A percentile compares a stretch with the other conserved stretches of the same genome.
Conservation (phyloP, 2,329 filamentous ascomycete species). For the Parastagonospora avenae region DNA sequence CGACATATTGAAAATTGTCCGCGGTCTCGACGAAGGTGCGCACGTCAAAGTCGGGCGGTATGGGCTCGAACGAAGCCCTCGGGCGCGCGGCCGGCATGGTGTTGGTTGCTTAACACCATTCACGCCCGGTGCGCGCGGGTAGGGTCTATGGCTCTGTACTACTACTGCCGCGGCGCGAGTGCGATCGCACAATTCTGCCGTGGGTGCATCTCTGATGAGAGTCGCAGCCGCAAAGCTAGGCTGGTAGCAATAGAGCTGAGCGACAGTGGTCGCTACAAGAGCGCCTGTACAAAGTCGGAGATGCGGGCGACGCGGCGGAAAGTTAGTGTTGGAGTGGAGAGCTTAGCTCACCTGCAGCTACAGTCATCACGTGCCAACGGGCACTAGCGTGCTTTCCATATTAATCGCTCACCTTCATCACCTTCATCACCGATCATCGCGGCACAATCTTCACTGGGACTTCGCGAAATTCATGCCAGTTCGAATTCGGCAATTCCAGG, state of each 20-base stretch:
- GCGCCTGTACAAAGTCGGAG: too few species aligned
- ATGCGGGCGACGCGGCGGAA: too few species aligned
- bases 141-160: neutral
- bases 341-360: neutral
- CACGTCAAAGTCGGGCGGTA: conserved; percentile 84
- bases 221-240: neutral
- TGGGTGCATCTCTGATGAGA: neutral
- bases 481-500: too few species aligned
- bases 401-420: neutral
- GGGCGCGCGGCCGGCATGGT: conserved; percentile 79
- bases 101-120: conserved; percentile 10
- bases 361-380: conserved; percentile 15
- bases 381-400: conserved; percentile 13
- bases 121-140: conserved; percentile 3
- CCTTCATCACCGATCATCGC: neutral
- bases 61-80: conserved; percentile 88
- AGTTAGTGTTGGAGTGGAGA: too few species aligned
- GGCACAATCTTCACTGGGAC: neutral
- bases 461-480: neutral
- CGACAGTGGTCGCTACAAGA: neutral
- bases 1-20: conserved; percentile 85
- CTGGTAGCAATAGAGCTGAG: neutral
- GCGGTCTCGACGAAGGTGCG: conserved; percentile 74
- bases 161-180: neutral
- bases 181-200: neutral